phyloP scores from a whole-genome alignment of 31 red algal genomes.

The Endocladia muricata region DNA sequence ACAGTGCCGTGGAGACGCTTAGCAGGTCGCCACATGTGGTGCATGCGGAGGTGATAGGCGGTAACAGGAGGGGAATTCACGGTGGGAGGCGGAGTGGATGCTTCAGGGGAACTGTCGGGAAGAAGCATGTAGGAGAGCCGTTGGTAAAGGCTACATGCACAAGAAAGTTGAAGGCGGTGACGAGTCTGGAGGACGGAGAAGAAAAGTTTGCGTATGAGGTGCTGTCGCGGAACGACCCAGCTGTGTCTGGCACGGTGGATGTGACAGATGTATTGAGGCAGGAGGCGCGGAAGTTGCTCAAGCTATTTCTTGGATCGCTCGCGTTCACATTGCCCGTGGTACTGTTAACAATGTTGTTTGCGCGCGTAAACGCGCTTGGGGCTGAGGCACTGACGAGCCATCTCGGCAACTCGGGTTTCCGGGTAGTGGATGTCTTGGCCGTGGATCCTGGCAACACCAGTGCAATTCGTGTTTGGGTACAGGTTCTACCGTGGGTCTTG shows the following conservation, averaged over 20 bases:
- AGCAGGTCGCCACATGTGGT: not conserved
- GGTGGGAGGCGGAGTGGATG: not conserved
- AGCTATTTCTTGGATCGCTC: not conserved
- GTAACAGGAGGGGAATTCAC: not conserved
- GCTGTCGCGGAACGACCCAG: not conserved
- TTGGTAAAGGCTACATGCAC: not conserved
- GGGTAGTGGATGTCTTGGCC: slow-evolving; percentile 9
- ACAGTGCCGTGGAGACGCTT: not conserved
- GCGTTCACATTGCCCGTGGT: not conserved
- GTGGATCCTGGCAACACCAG: slow-evolving; percentile 69
- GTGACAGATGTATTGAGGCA: not conserved
- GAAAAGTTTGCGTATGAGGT: not conserved
- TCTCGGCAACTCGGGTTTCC: not conserved
- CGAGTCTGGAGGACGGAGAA: not conserved
- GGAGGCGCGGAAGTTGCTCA: not conserved
- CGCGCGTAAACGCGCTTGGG: not conserved
- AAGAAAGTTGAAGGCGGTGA: not conserved
- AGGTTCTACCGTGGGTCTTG: slow-evolving; percentile 71
- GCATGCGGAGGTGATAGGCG: not conserved
- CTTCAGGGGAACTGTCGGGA: not conserved
- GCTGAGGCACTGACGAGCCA: not conserved
- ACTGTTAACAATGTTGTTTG: not conserved
- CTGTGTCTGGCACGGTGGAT: not conserved
- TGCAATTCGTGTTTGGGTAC: slow-evolving; percentile 66
- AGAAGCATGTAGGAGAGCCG: not conserved